A percentile compares a stretch with the other conserved stretches of the same genome.
Conservation (phyloP, 1,284 basidiomycete species). For the Apiotrichum montevideense region DNA sequence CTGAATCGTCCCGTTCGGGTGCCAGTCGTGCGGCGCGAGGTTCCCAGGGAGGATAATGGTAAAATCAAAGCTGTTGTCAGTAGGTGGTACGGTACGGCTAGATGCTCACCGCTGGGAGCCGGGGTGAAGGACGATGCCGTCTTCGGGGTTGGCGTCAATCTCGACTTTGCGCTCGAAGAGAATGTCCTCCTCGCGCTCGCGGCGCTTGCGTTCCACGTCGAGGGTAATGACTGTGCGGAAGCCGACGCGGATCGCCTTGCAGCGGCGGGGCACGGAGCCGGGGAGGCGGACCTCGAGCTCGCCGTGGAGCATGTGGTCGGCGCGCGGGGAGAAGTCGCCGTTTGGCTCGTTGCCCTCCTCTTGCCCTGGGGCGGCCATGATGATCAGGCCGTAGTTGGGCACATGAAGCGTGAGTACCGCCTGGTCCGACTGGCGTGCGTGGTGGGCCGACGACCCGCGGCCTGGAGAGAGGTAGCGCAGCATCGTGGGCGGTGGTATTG, state of each 20-base stretch:
- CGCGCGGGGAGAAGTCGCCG: conserved; percentile 3
- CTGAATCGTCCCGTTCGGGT: conserved; percentile 21
- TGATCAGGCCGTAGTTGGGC: conserved; percentile 13
- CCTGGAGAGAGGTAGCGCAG: conserved; percentile 1
- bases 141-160: conserved; percentile 18
- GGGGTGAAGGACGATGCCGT: conserved; percentile 21
- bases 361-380: conserved; percentile 3
- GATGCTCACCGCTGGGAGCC: conserved; percentile 22
- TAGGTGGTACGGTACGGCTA: too few species aligned
- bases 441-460: neutral
- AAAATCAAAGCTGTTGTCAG: conserved; percentile 8
- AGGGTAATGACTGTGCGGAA: conserved; percentile 12
- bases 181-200: conserved; percentile 11
- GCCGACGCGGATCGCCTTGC: conserved; percentile 15
- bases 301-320: conserved; percentile 14
- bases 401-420: conserved; percentile 7
- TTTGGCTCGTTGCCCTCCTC: neutral
- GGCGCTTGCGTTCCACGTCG: conserved; percentile 8
- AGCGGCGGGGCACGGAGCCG: neutral
- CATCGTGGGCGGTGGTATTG: neutral
- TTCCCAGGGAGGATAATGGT: conserved; percentile 25
- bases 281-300: conserved; percentile 12
- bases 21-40: conserved; percentile 29
- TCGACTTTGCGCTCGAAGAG: conserved; percentile 21
- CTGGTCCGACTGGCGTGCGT: neutral